Conservation (phyloP, 179 eudicot species). For the Nepenthes alata region DNA sequence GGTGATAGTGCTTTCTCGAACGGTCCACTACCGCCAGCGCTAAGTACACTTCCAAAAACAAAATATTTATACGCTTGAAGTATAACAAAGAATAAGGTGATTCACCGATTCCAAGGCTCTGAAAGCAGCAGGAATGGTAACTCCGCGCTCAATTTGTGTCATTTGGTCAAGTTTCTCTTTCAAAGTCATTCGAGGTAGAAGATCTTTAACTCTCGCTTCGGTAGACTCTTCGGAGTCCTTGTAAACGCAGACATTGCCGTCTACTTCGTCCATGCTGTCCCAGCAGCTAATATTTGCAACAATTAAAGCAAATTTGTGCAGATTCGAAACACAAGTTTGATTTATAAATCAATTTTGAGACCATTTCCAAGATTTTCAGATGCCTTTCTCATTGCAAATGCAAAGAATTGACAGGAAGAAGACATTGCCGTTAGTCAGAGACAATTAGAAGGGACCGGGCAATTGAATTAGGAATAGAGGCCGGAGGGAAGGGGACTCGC, state of each 20-base stretch:
- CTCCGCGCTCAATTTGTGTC: slow-evolving; percentile 69
- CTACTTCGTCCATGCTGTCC: not conserved
- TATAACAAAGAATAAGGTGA: not conserved
- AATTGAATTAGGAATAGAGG: too few relatives aligned
- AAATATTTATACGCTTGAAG: not conserved
- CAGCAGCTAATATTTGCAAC: not conserved
- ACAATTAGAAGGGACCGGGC: too few relatives aligned
- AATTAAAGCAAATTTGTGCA: not conserved
- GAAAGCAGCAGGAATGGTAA: slow-evolving; percentile 40
- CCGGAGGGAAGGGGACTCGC: too few relatives aligned
- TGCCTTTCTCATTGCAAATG: too few relatives aligned
- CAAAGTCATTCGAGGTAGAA: slow-evolving; percentile 62
- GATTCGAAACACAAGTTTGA: not conserved
- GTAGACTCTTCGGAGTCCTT: slow-evolving; percentile 48
- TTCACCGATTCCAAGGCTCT: slow-evolving; percentile 37
- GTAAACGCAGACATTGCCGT: slow-evolving; percentile 31
- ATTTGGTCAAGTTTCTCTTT: slow-evolving; percentile 79
- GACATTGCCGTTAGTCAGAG: too few relatives aligned
- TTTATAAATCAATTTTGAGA: too few relatives aligned
- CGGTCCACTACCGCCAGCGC: slow-evolving; percentile 60
- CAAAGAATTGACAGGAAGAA: too few relatives aligned
- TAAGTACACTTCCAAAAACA: slow-evolving; percentile 54
- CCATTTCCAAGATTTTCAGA: too few relatives aligned
- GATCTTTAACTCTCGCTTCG: slow-evolving; percentile 65
- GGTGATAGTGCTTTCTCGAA: slow-evolving; percentile 23